phyloP scores from a whole-genome alignment of 768 basidiomycete genomes.

The Xerocomellus intermedius region DNA sequence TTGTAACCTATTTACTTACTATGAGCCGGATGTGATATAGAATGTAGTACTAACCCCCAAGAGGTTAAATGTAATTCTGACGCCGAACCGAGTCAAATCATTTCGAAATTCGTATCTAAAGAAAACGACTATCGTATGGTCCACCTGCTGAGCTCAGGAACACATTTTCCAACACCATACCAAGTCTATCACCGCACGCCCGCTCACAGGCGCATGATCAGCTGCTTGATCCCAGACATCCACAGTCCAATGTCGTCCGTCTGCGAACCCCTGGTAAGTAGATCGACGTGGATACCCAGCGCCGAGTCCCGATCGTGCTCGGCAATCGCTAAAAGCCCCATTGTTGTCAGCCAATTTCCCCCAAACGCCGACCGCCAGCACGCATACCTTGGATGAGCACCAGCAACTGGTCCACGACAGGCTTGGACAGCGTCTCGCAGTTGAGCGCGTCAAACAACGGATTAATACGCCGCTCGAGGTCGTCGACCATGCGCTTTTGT shows the following conservation, averaged over 20 bases:
- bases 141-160: not conserved
- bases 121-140: not conserved
- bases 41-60: not conserved
- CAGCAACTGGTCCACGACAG: constrained; percentile 68
- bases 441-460: constrained; percentile 90
- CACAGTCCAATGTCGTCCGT: constrained; percentile 82
- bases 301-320: constrained; percentile 75
- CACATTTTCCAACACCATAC: not conserved
- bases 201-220: constrained; percentile 65
- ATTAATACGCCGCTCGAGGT: constrained; percentile 83
- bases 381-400: constrained; percentile 69
- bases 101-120: not conserved
- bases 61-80: not conserved
- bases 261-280: constrained; percentile 75
- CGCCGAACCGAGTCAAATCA: not conserved
- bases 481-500: constrained; percentile 82
- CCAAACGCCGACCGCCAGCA: not conserved
- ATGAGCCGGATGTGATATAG: not conserved
- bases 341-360: not conserved
- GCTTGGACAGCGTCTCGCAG: constrained; percentile 73
- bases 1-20: constrained; percentile 1
- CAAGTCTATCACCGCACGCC: not conserved
- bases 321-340: constrained; percentile 62
- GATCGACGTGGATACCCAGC: constrained; percentile 79
- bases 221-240: constrained; percentile 90